phyloP scores from a whole-genome alignment of 139 green algal species.

The Tetraselmis striata region DNA sequence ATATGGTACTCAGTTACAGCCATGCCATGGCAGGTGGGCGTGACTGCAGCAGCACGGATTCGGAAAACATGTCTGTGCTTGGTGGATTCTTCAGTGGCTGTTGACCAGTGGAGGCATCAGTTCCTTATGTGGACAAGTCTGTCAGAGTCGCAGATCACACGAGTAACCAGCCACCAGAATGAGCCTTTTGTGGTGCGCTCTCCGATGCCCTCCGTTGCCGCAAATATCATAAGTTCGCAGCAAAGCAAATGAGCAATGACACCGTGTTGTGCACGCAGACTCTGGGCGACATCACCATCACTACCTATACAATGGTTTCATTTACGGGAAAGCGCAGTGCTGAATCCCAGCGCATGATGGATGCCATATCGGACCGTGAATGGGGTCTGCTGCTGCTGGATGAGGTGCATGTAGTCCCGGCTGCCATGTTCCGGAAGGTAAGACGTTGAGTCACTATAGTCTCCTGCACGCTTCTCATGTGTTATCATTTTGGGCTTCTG shows the following conservation, averaged over 20 bases:
- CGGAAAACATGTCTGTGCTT: neutral
- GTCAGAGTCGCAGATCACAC: neutral
- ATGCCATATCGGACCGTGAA: slow-evolving; percentile 71
- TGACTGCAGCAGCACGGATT: neutral
- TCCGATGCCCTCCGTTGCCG: no score
- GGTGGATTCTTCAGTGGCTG: slow-evolving; percentile 49
- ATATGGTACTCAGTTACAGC: no score
- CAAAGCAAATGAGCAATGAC: no score
- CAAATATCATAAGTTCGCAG: no score
- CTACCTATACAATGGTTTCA: slow-evolving; percentile 96
- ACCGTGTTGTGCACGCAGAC: no score
- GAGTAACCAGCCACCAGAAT: neutral
- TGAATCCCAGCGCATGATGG: slow-evolving; percentile 48
- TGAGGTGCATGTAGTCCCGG: slow-evolving; percentile 97
- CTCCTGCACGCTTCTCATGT: no score
- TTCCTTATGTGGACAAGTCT: slow-evolving; percentile 95
- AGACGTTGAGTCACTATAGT: no score
- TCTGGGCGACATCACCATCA: slow-evolving; percentile 57
- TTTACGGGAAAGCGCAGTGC: slow-evolving; percentile 65
- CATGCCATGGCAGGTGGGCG: neutral
- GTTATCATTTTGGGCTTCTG: no score
- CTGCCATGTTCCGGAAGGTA: slow-evolving; percentile 91
- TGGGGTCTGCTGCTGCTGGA: slow-evolving; percentile 97
- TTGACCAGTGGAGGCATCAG: slow-evolving; percentile 96
- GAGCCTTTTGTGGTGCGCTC: neutral